These are phyloP conservation scores for Ophiostoma tasmaniense DNA, from an alignment of 2,329 filamentous ascomycete species.

Conservation along the genomic window DNA sequence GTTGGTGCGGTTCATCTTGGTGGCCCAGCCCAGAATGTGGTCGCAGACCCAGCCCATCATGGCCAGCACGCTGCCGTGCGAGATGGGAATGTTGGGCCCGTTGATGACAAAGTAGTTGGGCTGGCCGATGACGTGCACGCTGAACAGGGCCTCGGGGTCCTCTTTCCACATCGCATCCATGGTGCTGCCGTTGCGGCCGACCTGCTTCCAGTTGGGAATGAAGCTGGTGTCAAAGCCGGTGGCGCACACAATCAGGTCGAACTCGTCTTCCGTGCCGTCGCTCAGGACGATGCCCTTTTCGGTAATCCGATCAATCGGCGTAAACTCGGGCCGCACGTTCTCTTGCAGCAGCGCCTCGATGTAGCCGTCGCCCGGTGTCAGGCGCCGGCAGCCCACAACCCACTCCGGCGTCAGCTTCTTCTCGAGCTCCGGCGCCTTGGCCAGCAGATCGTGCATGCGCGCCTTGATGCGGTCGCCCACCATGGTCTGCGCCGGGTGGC, in stretches of 20 bases:
- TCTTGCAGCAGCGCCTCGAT: slow-evolving; percentile 33
- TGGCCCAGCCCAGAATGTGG: slow-evolving; percentile 14
- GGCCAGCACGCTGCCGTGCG: slow-evolving; percentile 11
- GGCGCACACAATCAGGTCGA: slow-evolving; percentile 28
- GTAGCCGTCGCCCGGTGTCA: slow-evolving; percentile 36
- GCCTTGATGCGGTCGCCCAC: neutral
- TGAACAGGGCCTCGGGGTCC: slow-evolving; percentile 6
- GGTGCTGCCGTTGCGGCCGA: slow-evolving; percentile 8
- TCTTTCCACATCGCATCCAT: slow-evolving; percentile 18
- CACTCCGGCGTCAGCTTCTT: slow-evolving; percentile 37
- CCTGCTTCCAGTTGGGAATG: slow-evolving; percentile 25
- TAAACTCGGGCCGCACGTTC: slow-evolving; percentile 36
- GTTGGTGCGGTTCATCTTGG: slow-evolving; percentile 23
- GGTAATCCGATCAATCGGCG: slow-evolving; percentile 31
- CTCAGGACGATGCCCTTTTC: slow-evolving; percentile 24
- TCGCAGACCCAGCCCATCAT: slow-evolving; percentile 12
- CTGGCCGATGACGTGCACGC: slow-evolving; percentile 5
- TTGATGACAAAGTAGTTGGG: slow-evolving; percentile 17
- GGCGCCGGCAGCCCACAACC: slow-evolving; percentile 34
- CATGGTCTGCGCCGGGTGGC: slow-evolving; percentile 1
- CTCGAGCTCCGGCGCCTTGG: slow-evolving; percentile 31
- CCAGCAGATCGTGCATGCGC: slow-evolving; percentile 7
- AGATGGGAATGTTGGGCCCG: slow-evolving; percentile 14
- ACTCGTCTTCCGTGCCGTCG: slow-evolving; percentile 23
- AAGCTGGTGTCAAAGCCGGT: slow-evolving; percentile 31